phyloP scores from a whole-genome alignment of 169 alveolate species.

The Neospora caninum region DNA sequence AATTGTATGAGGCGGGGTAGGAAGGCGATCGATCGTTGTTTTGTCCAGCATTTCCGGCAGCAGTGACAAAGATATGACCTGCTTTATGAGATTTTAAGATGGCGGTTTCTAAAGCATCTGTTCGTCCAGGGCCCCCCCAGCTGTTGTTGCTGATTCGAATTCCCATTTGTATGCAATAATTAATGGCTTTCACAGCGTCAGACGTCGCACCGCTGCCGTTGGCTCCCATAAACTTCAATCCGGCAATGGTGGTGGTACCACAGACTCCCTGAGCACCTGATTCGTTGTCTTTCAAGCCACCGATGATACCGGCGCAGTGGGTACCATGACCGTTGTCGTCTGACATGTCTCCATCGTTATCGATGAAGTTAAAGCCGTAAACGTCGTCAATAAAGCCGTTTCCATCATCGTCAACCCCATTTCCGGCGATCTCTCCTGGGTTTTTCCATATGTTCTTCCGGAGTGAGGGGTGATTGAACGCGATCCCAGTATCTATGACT shows the following conservation, averaged over 20 bases:
- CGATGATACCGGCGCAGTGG: slow-evolving; percentile 81
- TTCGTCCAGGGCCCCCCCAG: slow-evolving; percentile 79
- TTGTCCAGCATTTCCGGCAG: slow-evolving; percentile 77
- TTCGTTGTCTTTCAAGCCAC: slow-evolving; percentile 69
- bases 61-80: slow-evolving; percentile 76
- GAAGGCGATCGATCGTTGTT: slow-evolving; percentile 73
- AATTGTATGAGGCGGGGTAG: slow-evolving; percentile 72
- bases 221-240: slow-evolving; percentile 67
- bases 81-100: slow-evolving; percentile 71
- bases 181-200: slow-evolving; percentile 73
- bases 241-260: slow-evolving; percentile 70
- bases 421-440: slow-evolving; percentile 79
- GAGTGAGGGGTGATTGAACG: slow-evolving; percentile 83
- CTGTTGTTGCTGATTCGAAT: slow-evolving; percentile 73
- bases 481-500: slow-evolving; percentile 89
- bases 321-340: slow-evolving; percentile 88
- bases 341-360: slow-evolving; percentile 77
- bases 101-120: slow-evolving; percentile 70
- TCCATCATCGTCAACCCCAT: slow-evolving; percentile 80
- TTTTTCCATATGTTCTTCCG: slow-evolving; percentile 79
- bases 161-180: slow-evolving; percentile 77
- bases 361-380: slow-evolving; percentile 78
- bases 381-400: slow-evolving; percentile 82
- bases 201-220: slow-evolving; percentile 71
- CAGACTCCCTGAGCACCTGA: slow-evolving; percentile 60